A percentile compares a stretch with the other conserved stretches of the same genome.
phyloP scores from a whole-genome alignment of 208 protist species.

The Naegleria lovaniensis region DNA sequence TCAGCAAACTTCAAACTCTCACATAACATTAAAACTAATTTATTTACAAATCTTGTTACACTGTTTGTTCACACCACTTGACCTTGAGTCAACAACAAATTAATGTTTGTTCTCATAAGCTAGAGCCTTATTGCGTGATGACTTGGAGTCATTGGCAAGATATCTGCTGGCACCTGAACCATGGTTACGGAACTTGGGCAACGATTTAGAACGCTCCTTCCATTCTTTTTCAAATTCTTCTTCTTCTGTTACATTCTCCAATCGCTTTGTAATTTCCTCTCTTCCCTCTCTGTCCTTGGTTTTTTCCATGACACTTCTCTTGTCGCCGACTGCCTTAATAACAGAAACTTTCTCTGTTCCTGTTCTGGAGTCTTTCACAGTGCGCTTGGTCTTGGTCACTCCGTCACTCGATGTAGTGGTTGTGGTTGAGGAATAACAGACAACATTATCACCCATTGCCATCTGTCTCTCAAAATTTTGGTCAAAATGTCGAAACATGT shows the following conservation, averaged over 20 bases:
- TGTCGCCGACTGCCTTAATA: background rate
- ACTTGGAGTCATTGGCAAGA: no score
- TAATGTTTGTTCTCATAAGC: no score
- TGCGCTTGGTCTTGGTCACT: background rate
- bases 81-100: no score
- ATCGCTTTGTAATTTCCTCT: slow-evolving; percentile 18
- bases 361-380: background rate
- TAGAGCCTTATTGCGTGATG: no score
- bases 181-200: background rate
- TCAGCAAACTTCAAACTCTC: background rate
- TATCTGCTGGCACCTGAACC: no score
- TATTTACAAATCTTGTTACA: no score
- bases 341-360: slow-evolving; percentile 6
- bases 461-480: background rate
- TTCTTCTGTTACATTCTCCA: slow-evolving; percentile 15
- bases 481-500: background rate
- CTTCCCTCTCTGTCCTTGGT: background rate
- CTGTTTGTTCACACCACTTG: no score
- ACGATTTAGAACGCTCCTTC: background rate
- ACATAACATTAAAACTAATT: background rate
- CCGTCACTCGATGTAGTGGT: background rate
- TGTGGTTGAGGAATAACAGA: background rate
- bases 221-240: slow-evolving; percentile 22
- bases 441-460: background rate
- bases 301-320: background rate